These are phyloP conservation scores for Fusarium chuoi DNA, from an alignment of 2,329 filamentous ascomycete genomes.

Conservation along the genomic window DNA sequence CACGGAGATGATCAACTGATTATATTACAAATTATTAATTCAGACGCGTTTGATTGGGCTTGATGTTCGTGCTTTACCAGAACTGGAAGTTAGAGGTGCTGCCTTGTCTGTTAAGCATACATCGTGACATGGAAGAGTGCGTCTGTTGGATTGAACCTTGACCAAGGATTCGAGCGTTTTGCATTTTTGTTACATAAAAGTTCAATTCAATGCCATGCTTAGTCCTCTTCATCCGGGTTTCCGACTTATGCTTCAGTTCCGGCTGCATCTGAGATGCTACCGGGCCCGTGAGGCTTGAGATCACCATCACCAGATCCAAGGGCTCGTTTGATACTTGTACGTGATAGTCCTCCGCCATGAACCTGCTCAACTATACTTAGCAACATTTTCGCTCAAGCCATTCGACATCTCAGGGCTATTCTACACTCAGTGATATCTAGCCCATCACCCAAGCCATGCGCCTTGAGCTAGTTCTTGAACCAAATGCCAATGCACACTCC, in stretches of 20 bases:
- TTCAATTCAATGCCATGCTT: neutral
- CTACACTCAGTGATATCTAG: neutral
- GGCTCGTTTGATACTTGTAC: neutral
- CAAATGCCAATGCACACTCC: neutral
- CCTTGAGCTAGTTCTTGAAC: neutral
- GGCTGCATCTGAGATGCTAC: neutral
- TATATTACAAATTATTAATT: neutral
- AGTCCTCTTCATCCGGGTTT: neutral
- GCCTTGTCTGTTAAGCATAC: neutral
- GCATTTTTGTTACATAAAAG: neutral
- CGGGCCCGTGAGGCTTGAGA: neutral
- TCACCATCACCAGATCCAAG: neutral
- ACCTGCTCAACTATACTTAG: neutral
- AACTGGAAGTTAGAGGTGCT: accelerated
- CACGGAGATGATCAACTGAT: neutral
- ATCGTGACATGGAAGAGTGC: neutral
- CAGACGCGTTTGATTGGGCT: neutral
- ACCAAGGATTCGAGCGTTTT: too few species aligned
- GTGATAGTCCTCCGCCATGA: neutral
- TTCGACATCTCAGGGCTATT: neutral
- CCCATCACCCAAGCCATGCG: neutral
- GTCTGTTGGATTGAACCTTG: neutral
- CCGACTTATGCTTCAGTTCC: neutral
- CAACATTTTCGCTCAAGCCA: neutral
- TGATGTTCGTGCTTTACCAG: accelerated